Percentiles rank a stretch among this genome's conserved stretches.
Conservation (phyloP, 2,329 filamentous ascomycete genomes). For the Colletotrichum caudatum region DNA sequence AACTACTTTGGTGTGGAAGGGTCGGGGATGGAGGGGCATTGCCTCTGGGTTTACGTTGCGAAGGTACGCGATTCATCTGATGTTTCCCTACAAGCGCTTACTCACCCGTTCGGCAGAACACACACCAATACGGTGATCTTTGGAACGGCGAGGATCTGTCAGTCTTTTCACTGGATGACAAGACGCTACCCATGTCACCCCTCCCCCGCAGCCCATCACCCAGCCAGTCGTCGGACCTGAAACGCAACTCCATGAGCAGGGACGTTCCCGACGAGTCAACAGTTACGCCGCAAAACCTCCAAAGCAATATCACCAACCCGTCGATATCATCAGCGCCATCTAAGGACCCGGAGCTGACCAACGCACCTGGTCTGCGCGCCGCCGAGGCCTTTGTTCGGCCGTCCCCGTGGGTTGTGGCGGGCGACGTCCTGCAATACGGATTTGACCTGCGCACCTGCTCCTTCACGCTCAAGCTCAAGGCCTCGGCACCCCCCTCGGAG, state of each 20-base stretch:
- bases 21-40: conserved; percentile 84
- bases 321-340: conserved; percentile 72
- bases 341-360: conserved; percentile 68
- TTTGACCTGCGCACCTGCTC: conserved; percentile 86
- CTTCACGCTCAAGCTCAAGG: conserved; percentile 78
- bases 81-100: not conserved
- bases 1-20: conserved; percentile 95
- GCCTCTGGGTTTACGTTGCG: conserved; percentile 87
- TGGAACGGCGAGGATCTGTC: conserved; percentile 99
- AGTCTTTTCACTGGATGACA: conserved; percentile 88
- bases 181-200: conserved; percentile 65
- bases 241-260: conserved; percentile 45
- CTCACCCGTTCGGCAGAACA: conserved; percentile 68
- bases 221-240: conserved; percentile 45
- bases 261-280: conserved; percentile 64
- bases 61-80: conserved; percentile 61
- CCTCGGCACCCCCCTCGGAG: conserved; percentile 65
- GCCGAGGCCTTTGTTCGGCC: conserved; percentile 95
- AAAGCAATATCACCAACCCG: conserved; percentile 75
- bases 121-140: conserved; percentile 88
- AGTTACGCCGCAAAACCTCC: conserved; percentile 82
- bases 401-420: conserved; percentile 80
- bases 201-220: conserved; percentile 57
- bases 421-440: conserved; percentile 75
- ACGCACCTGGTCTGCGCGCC: conserved; percentile 81